Evolutionary conservation across 331 rosid genomes (phyloP).

Genomic region (Pyrus hybrid): DNA sequence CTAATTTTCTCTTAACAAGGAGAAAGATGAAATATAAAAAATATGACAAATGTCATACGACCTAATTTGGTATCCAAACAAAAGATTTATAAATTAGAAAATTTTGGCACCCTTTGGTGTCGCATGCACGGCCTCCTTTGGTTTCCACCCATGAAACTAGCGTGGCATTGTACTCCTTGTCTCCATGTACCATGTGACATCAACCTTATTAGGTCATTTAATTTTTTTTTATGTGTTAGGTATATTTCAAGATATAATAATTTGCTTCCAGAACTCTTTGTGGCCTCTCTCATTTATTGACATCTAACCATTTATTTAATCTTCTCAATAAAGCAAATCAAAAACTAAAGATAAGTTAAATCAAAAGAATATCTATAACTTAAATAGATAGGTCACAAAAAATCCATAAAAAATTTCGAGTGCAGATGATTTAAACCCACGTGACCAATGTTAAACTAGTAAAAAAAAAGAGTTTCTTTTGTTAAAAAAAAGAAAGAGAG

Average conservation of each 20-base stretch:
- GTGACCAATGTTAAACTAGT: not conserved
- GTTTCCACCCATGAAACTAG: not conserved
- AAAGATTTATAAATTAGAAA: not conserved
- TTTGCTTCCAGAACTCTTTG: rapidly evolving
- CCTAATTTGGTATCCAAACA: not conserved
- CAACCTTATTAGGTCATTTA: not conserved
- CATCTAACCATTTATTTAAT: no score
- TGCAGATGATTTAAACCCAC: not conserved
- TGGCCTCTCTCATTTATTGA: no score
- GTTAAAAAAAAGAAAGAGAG: no score
- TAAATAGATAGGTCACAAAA: no score
- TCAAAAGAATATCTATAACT: no score
- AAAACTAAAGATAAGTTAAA: no score
- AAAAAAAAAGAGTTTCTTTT: not conserved
- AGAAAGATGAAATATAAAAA: not conserved
- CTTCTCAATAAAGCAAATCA: no score
- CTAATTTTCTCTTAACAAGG: not conserved
- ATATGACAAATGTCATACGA: not conserved
- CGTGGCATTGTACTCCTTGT: not conserved
- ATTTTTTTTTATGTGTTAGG: not conserved
- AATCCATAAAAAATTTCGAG: no score
- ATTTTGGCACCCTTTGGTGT: not conserved
- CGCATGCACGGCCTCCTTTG: not conserved
- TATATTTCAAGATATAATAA: no score
- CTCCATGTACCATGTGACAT: not conserved